Evolutionary conservation across 805 yeast genomes (phyloP).

Genomic region (Lipomyces starkeyi): DNA sequence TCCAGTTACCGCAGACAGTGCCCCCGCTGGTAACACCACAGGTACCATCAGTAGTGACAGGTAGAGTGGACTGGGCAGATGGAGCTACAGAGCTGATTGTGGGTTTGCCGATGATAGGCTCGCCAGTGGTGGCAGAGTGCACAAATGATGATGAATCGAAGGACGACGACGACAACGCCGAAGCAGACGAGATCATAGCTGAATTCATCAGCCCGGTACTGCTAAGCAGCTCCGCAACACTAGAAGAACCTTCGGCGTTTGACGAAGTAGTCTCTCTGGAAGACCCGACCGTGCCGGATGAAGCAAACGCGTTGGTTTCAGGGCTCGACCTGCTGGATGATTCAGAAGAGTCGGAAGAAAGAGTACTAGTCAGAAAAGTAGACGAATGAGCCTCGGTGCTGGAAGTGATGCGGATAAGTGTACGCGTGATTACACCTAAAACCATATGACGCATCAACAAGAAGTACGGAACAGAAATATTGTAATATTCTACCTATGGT

Average conservation of each 20-base stretch:
- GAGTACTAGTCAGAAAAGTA: not conserved
- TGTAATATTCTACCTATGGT: not conserved
- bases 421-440: not conserved
- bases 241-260: not conserved
- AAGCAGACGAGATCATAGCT: conserved; percentile 1
- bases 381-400: not conserved
- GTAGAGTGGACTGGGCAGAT: conserved; percentile 19
- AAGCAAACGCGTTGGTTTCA: not conserved
- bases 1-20: conserved; percentile 35
- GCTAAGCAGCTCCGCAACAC: not conserved
- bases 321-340: not conserved
- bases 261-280: too few relatives aligned
- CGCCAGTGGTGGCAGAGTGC: conserved; percentile 10
- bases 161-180: not conserved
- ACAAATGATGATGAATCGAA: not conserved
- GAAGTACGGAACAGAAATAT: not conserved
- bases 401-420: not conserved
- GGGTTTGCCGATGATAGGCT: conserved; percentile 28
- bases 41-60: conserved; percentile 35
- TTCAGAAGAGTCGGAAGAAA: not conserved
- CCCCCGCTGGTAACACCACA: conserved; percentile 26
- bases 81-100: conserved; percentile 14
- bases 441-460: not conserved
- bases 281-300: not conserved
- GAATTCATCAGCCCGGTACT: conserved; percentile 1